Evolutionary conservation across 1,284 basidiomycete species (phyloP).

Genomic region (Tylopilus orsonianus): DNA sequence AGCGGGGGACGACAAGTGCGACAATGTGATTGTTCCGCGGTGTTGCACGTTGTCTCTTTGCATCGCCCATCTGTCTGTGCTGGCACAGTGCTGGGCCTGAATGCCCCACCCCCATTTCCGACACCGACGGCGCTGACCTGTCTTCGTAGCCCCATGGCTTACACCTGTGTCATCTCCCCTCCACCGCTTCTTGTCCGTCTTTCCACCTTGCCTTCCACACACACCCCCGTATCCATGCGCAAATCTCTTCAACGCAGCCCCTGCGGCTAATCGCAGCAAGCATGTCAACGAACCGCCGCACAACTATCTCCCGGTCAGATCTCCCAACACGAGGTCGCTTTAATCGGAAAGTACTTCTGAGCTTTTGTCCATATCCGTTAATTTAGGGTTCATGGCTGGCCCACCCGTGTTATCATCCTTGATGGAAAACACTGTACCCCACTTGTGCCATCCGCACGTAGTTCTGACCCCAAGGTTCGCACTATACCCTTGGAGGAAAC

Average conservation of each 20-base stretch:
- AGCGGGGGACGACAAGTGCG: neutral
- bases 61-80: neutral
- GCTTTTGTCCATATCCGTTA: conserved; percentile 33
- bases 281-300: conserved; percentile 11
- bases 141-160: conserved; percentile 4
- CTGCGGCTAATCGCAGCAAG: conserved; percentile 19
- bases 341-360: conserved; percentile 28
- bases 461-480: conserved; percentile 16
- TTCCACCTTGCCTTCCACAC: conserved; percentile 4
- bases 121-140: conserved; percentile 23
- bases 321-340: conserved; percentile 23
- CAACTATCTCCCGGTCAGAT: conserved; percentile 23
- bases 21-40: conserved; percentile 14
- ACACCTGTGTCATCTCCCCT: conserved; percentile 9
- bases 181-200: conserved; percentile 11
- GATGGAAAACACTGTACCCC: conserved; percentile 29
- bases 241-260: conserved; percentile 21
- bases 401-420: conserved; percentile 18
- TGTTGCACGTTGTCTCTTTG: conserved; percentile 1
- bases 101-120: conserved; percentile 23
- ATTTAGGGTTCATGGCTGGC: conserved; percentile 31
- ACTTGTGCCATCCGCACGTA: conserved; percentile 12
- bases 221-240: conserved; percentile 12
- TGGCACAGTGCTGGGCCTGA: conserved; percentile 10
- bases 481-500: conserved; percentile 16